Conservation (phyloP, 2,329 filamentous ascomycete species). For the Aureobasidium sp. region DNA sequence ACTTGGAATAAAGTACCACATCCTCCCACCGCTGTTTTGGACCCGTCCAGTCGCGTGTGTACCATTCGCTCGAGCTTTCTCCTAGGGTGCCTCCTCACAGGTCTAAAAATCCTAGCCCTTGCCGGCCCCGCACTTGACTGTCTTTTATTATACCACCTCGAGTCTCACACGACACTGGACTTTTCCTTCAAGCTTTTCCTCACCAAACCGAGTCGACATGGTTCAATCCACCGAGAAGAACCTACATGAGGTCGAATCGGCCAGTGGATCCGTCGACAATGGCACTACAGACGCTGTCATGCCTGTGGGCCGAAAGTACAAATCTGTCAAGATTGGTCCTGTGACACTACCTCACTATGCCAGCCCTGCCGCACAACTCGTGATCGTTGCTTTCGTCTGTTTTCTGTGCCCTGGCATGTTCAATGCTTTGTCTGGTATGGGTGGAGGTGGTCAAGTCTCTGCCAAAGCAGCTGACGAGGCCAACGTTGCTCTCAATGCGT, state of each 20-base stretch:
- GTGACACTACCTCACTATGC: slow-evolving; percentile 40
- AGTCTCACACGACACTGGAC: slow-evolving; percentile 5
- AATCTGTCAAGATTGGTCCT: slow-evolving; percentile 31
- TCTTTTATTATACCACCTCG: slow-evolving; percentile 8
- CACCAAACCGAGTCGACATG: slow-evolving; percentile 3
- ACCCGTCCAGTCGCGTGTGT: not conserved
- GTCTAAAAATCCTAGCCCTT: slow-evolving; percentile 5
- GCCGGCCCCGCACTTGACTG: slow-evolving; percentile 4
- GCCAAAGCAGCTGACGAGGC: slow-evolving; percentile 51
- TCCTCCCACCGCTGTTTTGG: slow-evolving; percentile 3
- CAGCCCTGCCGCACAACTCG: slow-evolving; percentile 39
- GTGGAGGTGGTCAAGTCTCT: slow-evolving; percentile 40
- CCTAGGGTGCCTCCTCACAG: not conserved
- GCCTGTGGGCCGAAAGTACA: slow-evolving; percentile 42
- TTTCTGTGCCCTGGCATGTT: slow-evolving; percentile 48
- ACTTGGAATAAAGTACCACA: slow-evolving; percentile 4
- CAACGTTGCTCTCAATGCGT: slow-evolving; percentile 63
- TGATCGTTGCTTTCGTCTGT: slow-evolving; percentile 44
- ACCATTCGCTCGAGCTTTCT: not conserved
- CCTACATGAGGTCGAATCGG: slow-evolving; percentile 14
- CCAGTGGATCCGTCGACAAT: slow-evolving; percentile 14
- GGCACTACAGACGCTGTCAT: slow-evolving; percentile 20
- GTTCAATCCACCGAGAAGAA: slow-evolving; percentile 17
- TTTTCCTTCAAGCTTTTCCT: not conserved
- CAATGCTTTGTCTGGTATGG: slow-evolving; percentile 44